A percentile compares a stretch with the other conserved stretches of the same genome.
These are phyloP conservation scores for Coniosporium tulheliwenetii DNA, from an alignment of 2,329 filamentous ascomycete species.

Conservation along the genomic window DNA sequence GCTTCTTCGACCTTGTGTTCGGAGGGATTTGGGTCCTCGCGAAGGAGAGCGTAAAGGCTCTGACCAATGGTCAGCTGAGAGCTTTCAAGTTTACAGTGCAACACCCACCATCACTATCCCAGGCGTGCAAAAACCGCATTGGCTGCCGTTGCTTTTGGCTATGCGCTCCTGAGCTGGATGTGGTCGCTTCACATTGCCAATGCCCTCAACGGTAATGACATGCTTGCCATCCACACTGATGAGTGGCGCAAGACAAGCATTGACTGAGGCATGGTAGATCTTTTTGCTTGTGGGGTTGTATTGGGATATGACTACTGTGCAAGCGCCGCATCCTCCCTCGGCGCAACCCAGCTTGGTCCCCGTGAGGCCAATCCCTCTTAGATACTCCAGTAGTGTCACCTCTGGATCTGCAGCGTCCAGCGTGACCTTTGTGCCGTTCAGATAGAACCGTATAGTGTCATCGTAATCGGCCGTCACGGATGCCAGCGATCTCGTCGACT, in stretches of 20 bases:
- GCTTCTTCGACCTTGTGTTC: conserved; percentile 85
- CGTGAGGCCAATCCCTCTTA: conserved; percentile 82
- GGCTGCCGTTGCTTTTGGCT: conserved; percentile 79
- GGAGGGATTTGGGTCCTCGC: conserved; percentile 65
- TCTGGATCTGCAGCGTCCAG: conserved; percentile 84
- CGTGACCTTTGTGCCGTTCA: conserved; percentile 82
- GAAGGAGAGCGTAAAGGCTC: conserved; percentile 83
- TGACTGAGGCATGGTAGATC: conserved; percentile 93
- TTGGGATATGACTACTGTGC: conserved; percentile 83
- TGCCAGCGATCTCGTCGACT: conserved; percentile 32
- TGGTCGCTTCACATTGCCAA: conserved; percentile 72
- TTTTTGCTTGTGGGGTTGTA: conserved; percentile 82
- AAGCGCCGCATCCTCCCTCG: conserved; percentile 92
- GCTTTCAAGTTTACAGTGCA: background rate
- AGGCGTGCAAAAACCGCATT: conserved; percentile 92
- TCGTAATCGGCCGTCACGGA: conserved; percentile 63
- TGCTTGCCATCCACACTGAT: conserved; percentile 94
- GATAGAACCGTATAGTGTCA: conserved; percentile 79
- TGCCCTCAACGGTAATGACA: conserved; percentile 94
- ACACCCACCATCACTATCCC: conserved; percentile 71
- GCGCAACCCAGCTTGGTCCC: conserved; percentile 94
- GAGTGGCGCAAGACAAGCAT: conserved; percentile 85
- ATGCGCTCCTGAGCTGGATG: conserved; percentile 86
- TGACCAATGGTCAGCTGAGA: conserved; percentile 8
- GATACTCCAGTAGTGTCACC: conserved; percentile 79